Base-by-base conservation (phyloP, 257 asterid genomes). In the Ligustrum vulgare region DNA sequence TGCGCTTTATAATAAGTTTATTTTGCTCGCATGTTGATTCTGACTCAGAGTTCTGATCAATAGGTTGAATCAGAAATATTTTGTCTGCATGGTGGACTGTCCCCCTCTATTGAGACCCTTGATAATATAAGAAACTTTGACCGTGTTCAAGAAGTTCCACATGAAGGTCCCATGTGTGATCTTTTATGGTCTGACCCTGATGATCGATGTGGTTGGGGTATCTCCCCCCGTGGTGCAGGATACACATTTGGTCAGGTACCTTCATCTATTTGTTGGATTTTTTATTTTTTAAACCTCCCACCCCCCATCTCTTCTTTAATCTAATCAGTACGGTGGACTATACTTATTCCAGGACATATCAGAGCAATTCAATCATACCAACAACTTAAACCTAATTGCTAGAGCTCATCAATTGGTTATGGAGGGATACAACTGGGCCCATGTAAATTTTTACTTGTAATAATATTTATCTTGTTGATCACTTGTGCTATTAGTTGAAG, bases 121-220 rank as follows among this genome's bases (percentile, higher is more conserved):
- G 98, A 93, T 80, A 92, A 86, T 79, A 90, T 93, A 82, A 86
- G 98, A 83, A 91, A 91, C 86, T 91, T 93, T 58, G 98, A 93
- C 64, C 98, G 98, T 81, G 96, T 93, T 73, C 98, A 93, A 91
- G 98, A 93, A 89, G 98, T 93, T 73, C 98, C 98, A 51, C 98
- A 93, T 78, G 98, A 93, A 86, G 98, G 98, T 68, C 97, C 98
- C 36, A 93, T 93, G 98, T 93, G 98, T 69, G 98, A 93, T 80
- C 89, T 93, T 39, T 84, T 93, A 76, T 93, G 98, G 98, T 93
- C 98, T 77, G 98, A 93, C 86, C 98, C 98, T 23, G 98, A 93
- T 84, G 98, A 93, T 80, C 95, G 98, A 28, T 93, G 98, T 80
- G 98, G 98, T 76, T 93, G 98, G 98, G 98, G 98, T 71, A 93